These are phyloP conservation scores for Lipomyces sp. DNA, from an alignment of 805 yeast species.

Conservation along the genomic window DNA sequence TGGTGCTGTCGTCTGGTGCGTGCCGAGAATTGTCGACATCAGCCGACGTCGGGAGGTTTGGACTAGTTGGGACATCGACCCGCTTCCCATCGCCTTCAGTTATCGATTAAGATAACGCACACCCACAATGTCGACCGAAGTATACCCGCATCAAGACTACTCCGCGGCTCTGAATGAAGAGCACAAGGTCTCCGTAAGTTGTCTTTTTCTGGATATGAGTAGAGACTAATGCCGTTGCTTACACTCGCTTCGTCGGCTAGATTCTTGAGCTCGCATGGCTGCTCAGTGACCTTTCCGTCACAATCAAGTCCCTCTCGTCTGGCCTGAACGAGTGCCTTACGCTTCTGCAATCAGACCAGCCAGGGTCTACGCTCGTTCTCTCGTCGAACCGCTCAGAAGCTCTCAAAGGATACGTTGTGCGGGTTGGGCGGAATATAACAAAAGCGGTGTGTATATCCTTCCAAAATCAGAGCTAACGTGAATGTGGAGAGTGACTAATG, in stretches of 20 bases:
- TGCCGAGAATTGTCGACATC: too few relatives aligned
- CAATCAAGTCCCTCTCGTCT: constrained; percentile 15
- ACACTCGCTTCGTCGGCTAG: constrained; percentile 5
- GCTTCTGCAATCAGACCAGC: constrained; percentile 22
- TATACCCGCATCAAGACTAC: constrained; percentile 19
- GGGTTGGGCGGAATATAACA: constrained; percentile 22
- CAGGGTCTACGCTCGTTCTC: constrained; percentile 27
- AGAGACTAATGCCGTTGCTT: too few relatives aligned
- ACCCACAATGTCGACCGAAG: constrained; percentile 24
- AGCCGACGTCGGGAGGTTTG: too few relatives aligned
- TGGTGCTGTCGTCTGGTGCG: too few relatives aligned
- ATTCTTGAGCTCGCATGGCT: constrained; percentile 30
- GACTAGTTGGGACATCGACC: too few relatives aligned
- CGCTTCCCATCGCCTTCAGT: too few relatives aligned
- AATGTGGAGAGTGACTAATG: background rate
- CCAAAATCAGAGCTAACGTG: background rate
- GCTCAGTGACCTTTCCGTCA: constrained; percentile 19
- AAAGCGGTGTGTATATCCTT: constrained; percentile 25
- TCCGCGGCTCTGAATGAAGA: constrained; percentile 26
- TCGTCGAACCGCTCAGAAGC: constrained; percentile 30
- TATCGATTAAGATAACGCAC: too few relatives aligned
- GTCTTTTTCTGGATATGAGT: too few relatives aligned
- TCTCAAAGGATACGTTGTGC: constrained; percentile 27
- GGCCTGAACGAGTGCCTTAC: constrained; percentile 27
- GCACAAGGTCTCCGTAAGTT: constrained; percentile 26